Conservation (phyloP, 2,329 filamentous ascomycete genomes). For the Phialocephala subalpina region DNA sequence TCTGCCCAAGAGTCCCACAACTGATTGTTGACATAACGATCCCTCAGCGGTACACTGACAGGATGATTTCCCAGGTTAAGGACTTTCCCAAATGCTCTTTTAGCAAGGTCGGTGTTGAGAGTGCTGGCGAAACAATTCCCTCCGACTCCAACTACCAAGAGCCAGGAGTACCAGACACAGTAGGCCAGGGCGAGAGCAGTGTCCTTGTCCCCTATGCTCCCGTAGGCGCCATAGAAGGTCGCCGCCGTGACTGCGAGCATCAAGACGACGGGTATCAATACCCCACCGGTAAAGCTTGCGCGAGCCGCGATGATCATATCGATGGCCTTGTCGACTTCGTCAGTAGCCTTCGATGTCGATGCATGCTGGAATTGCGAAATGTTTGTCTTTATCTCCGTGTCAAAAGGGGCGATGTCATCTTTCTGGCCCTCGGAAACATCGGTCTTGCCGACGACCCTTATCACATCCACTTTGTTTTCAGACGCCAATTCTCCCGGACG, state of each 20-base stretch:
- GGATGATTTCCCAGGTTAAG: not conserved
- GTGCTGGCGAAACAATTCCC: not conserved
- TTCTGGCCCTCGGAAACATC: too few relatives aligned
- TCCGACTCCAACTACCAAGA: conserved; percentile 3
- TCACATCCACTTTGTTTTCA: not conserved
- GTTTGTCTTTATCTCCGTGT: not conserved
- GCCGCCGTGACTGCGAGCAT: conserved; percentile 1
- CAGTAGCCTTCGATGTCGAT: not conserved
- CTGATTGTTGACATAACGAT: conserved; percentile 4
- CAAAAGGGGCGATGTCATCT: not conserved
- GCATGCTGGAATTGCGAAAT: not conserved
- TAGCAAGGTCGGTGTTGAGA: conserved; percentile 2
- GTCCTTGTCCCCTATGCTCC: conserved; percentile 1
- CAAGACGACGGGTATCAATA: conserved; percentile 6
- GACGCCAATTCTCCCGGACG: too few relatives aligned
- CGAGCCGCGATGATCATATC: not conserved
- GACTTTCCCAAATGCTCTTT: not conserved
- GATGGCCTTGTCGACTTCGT: conserved; percentile 1
- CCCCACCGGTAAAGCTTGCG: not conserved
- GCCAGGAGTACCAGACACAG: conserved; percentile 11
- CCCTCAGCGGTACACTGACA: not conserved
- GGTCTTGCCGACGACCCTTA: too few relatives aligned
- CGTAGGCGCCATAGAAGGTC: conserved; percentile 8
- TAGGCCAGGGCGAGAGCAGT: conserved; percentile 7
- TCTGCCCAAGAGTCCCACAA: not conserved